Conservation (phyloP, 2,329 filamentous ascomycete genomes). For the Sporothrix schenckii region DNA sequence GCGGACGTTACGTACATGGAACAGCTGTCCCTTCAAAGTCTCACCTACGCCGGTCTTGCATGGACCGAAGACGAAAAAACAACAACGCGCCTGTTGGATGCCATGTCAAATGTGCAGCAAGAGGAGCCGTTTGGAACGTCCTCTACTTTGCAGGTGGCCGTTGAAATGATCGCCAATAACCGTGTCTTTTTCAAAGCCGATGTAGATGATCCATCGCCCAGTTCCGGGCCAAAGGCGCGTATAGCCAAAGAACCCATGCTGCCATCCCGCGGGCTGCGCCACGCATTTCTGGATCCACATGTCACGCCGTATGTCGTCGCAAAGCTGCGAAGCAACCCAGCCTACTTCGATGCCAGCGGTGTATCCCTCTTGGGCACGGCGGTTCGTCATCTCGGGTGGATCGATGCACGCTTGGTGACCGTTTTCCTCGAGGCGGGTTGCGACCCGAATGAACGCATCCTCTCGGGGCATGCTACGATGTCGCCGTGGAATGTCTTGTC, state of each 20-base stretch:
- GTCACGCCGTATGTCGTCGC: background rate
- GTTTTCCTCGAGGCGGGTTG: background rate
- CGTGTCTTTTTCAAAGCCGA: background rate
- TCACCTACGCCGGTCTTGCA: background rate
- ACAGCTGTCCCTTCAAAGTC: background rate
- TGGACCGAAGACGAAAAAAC: background rate
- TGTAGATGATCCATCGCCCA: background rate
- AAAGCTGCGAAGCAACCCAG: background rate
- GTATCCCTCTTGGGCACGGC: background rate
- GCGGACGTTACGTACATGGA: background rate
- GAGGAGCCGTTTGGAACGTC: background rate
- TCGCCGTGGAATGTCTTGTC: too few species aligned
- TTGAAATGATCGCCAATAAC: background rate
- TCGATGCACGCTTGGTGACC: background rate
- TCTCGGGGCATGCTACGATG: too few species aligned
- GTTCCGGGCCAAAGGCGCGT: background rate
- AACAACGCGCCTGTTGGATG: constrained; percentile 3
- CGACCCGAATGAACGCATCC: too few species aligned
- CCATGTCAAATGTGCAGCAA: background rate
- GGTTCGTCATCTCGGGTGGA: too few species aligned
- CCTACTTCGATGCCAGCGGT: background rate
- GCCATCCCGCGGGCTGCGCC: background rate
- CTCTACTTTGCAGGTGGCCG: background rate
- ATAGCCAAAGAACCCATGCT: background rate
- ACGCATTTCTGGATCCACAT: background rate